phyloP scores from a whole-genome alignment of 225 moss, liverwort and hornwort genomes.

The Pseudoscleropodium purum region DNA sequence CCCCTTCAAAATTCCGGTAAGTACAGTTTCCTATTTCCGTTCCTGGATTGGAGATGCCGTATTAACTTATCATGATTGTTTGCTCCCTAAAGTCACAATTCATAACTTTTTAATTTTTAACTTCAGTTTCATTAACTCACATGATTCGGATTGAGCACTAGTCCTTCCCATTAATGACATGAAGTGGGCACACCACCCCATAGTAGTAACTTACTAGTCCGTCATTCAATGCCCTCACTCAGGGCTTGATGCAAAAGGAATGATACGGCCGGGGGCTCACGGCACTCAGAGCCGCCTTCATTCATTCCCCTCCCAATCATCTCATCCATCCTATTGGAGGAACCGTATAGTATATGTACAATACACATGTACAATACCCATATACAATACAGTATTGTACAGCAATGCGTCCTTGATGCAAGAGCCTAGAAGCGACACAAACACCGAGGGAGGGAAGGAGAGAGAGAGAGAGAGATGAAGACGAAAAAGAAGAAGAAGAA shows the following conservation, averaged over 20 bases:
- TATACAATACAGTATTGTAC: neutral
- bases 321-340: neutral
- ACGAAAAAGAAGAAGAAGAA: neutral
- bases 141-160: neutral
- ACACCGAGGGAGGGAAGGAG: neutral
- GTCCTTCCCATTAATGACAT: neutral
- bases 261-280: neutral
- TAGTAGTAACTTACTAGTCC: no score
- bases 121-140: neutral
- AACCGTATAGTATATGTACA: neutral
- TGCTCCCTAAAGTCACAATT: neutral
- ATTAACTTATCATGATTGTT: neutral
- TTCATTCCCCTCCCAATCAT: neutral
- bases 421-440: neutral
- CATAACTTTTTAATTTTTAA: neutral
- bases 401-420: neutral
- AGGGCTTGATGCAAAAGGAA: neutral
- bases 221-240: neutral
- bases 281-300: neutral
- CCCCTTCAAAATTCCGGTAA: no score
- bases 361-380: no score
- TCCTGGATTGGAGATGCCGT: neutral
- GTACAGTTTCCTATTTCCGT: no score
- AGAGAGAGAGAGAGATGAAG: neutral
- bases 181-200: neutral